phyloP scores from a whole-genome alignment of 2,329 filamentous ascomycete species.

The Fusarium sp. region DNA sequence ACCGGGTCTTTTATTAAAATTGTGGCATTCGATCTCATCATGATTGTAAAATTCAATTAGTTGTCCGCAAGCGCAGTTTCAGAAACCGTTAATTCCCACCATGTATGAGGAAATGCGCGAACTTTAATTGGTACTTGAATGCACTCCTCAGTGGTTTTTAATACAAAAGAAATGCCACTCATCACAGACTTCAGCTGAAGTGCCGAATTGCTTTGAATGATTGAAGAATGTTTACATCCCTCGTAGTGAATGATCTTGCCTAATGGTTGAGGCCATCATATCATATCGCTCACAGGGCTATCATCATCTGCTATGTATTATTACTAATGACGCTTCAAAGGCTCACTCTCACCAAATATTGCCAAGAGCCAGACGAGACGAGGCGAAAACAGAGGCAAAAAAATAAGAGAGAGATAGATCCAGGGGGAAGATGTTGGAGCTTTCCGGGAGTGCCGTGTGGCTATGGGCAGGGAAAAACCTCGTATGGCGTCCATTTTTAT shows the following conservation, averaged over 20 bases:
- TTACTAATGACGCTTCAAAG: conserved; percentile 5
- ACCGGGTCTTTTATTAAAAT: conserved; percentile 8
- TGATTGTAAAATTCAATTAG: conserved; percentile 26
- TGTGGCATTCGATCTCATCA: conserved; percentile 27
- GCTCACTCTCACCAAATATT: background rate
- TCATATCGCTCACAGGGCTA: background rate
- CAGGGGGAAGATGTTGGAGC: conserved; percentile 19
- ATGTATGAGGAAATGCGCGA: background rate
- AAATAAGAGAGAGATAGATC: background rate
- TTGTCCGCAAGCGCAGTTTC: conserved; percentile 32
- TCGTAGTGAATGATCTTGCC: background rate
- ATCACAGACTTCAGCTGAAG: background rate
- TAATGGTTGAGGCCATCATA: background rate
- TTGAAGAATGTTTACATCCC: background rate
- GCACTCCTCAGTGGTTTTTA: background rate
- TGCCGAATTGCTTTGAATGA: background rate
- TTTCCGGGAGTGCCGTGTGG: conserved; percentile 41
- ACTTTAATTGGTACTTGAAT: conserved; percentile 8
- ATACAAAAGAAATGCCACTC: conserved; percentile 2
- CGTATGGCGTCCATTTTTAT: conserved; percentile 42
- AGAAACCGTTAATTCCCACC: conserved; percentile 24
- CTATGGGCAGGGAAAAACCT: conserved; percentile 42
- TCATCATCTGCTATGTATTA: background rate
- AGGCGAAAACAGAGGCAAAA: background rate
- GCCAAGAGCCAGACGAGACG: conserved; percentile 18